phyloP scores from a whole-genome alignment of 2,329 filamentous ascomycete species.

The Hymenoscyphus infarciens region DNA sequence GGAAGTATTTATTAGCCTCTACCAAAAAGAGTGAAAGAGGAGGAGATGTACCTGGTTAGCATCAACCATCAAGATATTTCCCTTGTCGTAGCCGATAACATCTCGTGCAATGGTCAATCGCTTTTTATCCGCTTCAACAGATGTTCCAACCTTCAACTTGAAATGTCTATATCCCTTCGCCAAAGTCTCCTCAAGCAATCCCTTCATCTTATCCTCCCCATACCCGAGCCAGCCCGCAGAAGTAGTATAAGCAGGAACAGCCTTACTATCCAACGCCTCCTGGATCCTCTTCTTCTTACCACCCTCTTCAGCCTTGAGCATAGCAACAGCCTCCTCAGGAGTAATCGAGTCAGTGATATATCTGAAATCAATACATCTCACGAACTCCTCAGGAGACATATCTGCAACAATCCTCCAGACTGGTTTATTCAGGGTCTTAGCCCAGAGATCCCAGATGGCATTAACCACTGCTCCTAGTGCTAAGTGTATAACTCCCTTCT shows the following conservation, averaged over 20 bases:
- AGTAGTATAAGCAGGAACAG: slow-evolving; percentile 88
- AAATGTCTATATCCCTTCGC: slow-evolving; percentile 77
- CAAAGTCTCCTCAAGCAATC: slow-evolving; percentile 69
- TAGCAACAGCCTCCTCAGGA: slow-evolving; percentile 71
- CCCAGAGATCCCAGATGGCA: slow-evolving; percentile 94
- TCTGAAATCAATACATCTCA: slow-evolving; percentile 85
- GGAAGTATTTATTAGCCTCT: slow-evolving; percentile 4
- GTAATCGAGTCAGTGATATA: slow-evolving; percentile 95
- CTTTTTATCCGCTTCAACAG: slow-evolving; percentile 66
- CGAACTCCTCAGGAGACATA: slow-evolving; percentile 84
- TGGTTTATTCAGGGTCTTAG: slow-evolving; percentile 78
- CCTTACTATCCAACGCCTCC: slow-evolving; percentile 69
- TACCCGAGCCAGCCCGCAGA: slow-evolving; percentile 92
- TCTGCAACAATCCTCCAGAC: slow-evolving; percentile 89
- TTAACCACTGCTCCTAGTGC: slow-evolving; percentile 87
- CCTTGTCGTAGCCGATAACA: slow-evolving; percentile 74
- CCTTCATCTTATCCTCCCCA: slow-evolving; percentile 80
- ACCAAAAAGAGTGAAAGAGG: not conserved
- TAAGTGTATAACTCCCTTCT: slow-evolving; percentile 92
- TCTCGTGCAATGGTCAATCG: slow-evolving; percentile 71
- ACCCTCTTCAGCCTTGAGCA: slow-evolving; percentile 62
- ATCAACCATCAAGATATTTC: slow-evolving; percentile 81
- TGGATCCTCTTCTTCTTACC: slow-evolving; percentile 68
- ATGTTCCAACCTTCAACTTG: slow-evolving; percentile 84
- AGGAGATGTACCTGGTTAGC: slow-evolving; percentile 68